Conservation (phyloP, 2,329 filamentous ascomycete species). For the Aureobasidium lini region DNA sequence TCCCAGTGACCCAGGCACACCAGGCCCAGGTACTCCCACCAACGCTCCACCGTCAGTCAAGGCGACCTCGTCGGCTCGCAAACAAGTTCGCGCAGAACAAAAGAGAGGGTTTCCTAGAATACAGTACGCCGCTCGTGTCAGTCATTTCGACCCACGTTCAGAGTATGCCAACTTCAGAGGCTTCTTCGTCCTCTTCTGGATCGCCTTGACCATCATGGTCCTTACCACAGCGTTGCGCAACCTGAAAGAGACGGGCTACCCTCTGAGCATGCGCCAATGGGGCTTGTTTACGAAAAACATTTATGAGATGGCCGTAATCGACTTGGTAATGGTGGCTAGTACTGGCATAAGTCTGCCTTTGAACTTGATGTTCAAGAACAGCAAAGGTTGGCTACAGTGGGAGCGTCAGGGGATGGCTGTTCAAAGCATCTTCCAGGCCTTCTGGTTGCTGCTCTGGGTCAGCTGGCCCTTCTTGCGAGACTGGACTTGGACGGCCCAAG, state of each 20-base stretch:
- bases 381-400: conserved; percentile 59
- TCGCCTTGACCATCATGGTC: conserved; percentile 92
- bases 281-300: conserved; percentile 79
- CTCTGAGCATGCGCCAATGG: conserved; percentile 82
- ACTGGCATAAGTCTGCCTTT: conserved; percentile 67
- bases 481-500: conserved; percentile 97
- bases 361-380: conserved; percentile 58
- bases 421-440: conserved; percentile 72
- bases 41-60: conserved; percentile 92
- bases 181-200: conserved; percentile 98
- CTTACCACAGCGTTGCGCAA: conserved; percentile 90
- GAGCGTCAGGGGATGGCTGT: conserved; percentile 66
- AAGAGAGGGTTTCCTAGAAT: conserved; percentile 84
- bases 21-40: conserved; percentile 72
- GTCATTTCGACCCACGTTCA: conserved; percentile 87
- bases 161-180: conserved; percentile 92
- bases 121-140: conserved; percentile 82
- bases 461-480: conserved; percentile 69
- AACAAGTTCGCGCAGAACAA: conserved; percentile 67
- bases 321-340: conserved; percentile 74
- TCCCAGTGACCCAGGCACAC: conserved; percentile 55
- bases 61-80: conserved; percentile 75
- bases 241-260: conserved; percentile 85
- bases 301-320: conserved; percentile 75
- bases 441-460: conserved; percentile 72